Evolutionary conservation across 768 basidiomycete genomes (phyloP), one percentile per base, ranked within the genome.

Genomic region (Phanerochaete carnosa): DNA sequence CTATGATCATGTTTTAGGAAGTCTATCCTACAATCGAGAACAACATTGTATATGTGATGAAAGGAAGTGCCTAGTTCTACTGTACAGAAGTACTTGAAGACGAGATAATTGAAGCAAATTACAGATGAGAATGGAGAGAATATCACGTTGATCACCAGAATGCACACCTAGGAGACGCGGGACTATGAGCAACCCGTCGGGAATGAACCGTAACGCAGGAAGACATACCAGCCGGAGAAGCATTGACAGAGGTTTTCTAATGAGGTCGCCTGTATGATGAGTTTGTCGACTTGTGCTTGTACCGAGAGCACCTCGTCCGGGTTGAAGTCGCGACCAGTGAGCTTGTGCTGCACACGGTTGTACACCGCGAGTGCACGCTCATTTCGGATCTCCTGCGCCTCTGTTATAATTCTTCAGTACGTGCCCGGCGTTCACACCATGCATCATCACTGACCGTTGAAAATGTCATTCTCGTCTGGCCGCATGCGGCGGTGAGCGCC

Each of bases 231-330:
- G 72, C 95, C 95, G 62, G 94, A 92, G 79, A 96, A 97, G 69
- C 94, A 95, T 72, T 96, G 95, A 72, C 94, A 97, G 1, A 98
- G 84, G 72, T 98, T 97, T 73, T 98, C 95, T 46, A 98, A 73
- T 15, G 92, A 89, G 3, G 92, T 97, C 4, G 97, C 94, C 72
- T 98, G 94, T 63, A 88, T 82, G 63, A 99, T 98, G 56, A 99
- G 79, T 72, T 90, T 89, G 69, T 95, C 92, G 13, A 99, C 97
- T 73, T 99, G 97, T 11, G 79, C 83, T 26, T 80, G 76, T n/a
- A 98, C 91, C 9, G 80, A 76, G 50, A 98, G 79, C 1, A 80
- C 77, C 50, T 85, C 76, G 4, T 92, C 87, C 0, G 94, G 91
- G 69, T 96, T 92, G 79, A 98, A 98, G 71, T 99, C 97, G 58